A percentile compares a stretch with the other conserved stretches of the same genome.
Evolutionary conservation across 2,329 filamentous ascomycete species (phyloP).

Genomic region (Bipolaris bicolor): DNA sequence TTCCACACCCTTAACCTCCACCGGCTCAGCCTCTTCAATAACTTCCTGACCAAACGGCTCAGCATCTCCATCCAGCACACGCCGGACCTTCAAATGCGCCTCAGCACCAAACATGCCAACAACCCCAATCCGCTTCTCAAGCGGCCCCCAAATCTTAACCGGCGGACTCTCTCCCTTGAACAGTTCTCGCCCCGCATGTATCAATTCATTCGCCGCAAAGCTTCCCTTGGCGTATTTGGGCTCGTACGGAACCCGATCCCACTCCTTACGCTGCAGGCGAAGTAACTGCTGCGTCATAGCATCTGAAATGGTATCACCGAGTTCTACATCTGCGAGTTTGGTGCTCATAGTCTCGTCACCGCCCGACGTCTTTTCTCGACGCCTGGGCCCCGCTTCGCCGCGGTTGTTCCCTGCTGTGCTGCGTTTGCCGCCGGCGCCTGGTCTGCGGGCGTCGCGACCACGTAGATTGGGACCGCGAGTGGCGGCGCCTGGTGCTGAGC

Average conservation of each 20-base stretch:
- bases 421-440: constrained; percentile 10
- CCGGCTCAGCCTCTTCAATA: constrained; percentile 2
- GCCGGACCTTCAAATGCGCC: constrained; percentile 31
- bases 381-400: constrained; percentile 27
- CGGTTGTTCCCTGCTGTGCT: constrained; percentile 10
- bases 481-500: constrained; percentile 15
- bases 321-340: constrained; percentile 12
- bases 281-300: constrained; percentile 43
- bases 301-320: constrained; percentile 30
- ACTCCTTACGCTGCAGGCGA: constrained; percentile 44
- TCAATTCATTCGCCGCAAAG: constrained; percentile 39
- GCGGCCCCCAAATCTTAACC: constrained; percentile 36
- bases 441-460: constrained; percentile 24
- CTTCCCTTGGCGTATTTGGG: constrained; percentile 46
- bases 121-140: constrained; percentile 41
- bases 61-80: constrained; percentile 31
- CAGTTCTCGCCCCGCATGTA: constrained; percentile 40
- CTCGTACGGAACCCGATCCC: constrained; percentile 45
- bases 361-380: constrained; percentile 23
- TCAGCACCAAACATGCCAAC: constrained; percentile 45
- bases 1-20: constrained; percentile 4
- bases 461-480: constrained; percentile 33
- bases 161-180: constrained; percentile 42
- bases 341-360: constrained; percentile 9
- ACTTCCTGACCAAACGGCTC: constrained; percentile 28